Base-by-base conservation (phyloP, 768 basidiomycete genomes). In the Auriscalpium vulgare region DNA sequence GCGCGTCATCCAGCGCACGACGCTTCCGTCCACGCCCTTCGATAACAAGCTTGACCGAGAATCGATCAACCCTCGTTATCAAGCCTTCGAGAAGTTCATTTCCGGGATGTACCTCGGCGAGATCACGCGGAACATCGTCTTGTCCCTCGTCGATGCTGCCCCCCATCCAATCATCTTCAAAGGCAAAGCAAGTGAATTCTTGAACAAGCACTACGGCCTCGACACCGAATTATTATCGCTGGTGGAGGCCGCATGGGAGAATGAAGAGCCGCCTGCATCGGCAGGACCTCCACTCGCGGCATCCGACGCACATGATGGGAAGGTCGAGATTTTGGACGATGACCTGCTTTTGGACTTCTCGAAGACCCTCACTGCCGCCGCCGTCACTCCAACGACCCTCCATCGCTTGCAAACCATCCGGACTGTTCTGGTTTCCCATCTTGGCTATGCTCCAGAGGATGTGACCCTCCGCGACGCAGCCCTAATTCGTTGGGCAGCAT, bases 51-150 rank as follows among this genome's bases (percentile, higher is more conserved):
- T 98, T 19, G 97, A 99, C 70, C 86, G 97, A 51, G 82, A 88
- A 65, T 91, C 88, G 56, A 97, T 98, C 72, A 99, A 99, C 65
- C 94, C 95, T 29, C 77, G 80, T 37, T 87, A 81, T 68, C 97
- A 98, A 68, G 90, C 90, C 2, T 98, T 93, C 67, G 97, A 99
- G 72, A 99, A 98, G 75, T 92, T 97, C 74, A 88, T 99, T 62
- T 97, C 93, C 1, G 97, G 97, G 55, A 97, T 99, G 95, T 99
- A 99, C 70, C 82, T 98, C 43, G 97, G 97, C 55, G 97, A 99
- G 72, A 82, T 98, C 59, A 80, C 87, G 23, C 87, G 97, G 40
- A 89, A 90, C 66, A 74, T 95, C 63, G 77, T 97, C 52, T 77
- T 93, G 35, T 80, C 91, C 50, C 74, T 97, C 60, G 75, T 95